These are phyloP conservation scores for Vinca major DNA, from an alignment of 305 asterid species.

Conservation along the genomic window DNA sequence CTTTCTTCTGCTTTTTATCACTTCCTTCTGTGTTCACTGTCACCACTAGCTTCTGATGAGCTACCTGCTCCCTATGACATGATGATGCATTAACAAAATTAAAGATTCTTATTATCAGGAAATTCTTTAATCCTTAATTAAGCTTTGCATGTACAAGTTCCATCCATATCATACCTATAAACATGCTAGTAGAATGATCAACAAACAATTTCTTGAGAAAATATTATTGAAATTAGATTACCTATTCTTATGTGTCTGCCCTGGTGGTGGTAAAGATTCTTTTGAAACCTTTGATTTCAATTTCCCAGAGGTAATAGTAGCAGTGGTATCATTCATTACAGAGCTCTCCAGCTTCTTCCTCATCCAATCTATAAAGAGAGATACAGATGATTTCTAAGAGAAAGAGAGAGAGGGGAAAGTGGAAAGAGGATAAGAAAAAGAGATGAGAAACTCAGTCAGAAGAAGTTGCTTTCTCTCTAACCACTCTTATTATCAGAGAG, in stretches of 20 bases:
- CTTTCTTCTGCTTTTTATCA: constrained; percentile 39
- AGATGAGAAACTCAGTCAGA: constrained; percentile 21
- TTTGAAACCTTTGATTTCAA: constrained; percentile 21
- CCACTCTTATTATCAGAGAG: not conserved
- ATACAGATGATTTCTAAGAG: not conserved
- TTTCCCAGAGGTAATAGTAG: constrained; percentile 15
- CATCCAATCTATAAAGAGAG: not conserved
- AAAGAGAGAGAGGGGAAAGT: constrained; percentile 19
- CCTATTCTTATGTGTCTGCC: constrained; percentile 52
- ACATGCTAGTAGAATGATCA: not conserved
- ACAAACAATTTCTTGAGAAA: not conserved
- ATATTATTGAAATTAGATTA: constrained; percentile 5
- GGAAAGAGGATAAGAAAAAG: constrained; percentile 27
- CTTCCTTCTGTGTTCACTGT: constrained; percentile 45
- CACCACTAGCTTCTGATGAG: constrained; percentile 38
- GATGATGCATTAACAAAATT: not conserved
- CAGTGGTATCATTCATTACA: constrained; percentile 35
- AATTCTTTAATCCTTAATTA: not conserved
- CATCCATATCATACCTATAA: too few species aligned
- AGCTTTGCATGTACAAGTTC: not conserved
- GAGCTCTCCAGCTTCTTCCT: not conserved
- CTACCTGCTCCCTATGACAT: constrained; percentile 30
- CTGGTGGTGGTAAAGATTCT: constrained; percentile 10
- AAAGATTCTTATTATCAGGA: not conserved
- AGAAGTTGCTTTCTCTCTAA: not conserved